A percentile compares a stretch with the other conserved stretches of the same genome.
phyloP scores from a whole-genome alignment of 2,329 filamentous ascomycete species.

The Mollisia scopiformis region DNA sequence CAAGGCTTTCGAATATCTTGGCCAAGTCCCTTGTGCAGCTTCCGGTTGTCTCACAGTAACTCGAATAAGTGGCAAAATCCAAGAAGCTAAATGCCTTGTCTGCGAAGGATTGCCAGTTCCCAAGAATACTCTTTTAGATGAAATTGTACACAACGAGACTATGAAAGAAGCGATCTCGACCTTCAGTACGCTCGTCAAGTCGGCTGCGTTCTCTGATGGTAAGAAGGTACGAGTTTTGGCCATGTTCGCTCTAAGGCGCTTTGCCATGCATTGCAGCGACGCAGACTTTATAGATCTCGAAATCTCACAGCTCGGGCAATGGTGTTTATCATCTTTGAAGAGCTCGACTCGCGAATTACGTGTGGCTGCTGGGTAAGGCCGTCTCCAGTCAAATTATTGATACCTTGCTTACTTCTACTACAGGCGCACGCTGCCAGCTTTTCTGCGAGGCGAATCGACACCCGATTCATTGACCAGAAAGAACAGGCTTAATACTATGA shows the following conservation, averaged over 20 bases:
- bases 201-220: slow-evolving; percentile 52
- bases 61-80: slow-evolving; percentile 33
- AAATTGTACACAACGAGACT: slow-evolving; percentile 20
- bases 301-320: slow-evolving; percentile 71
- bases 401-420: slow-evolving; percentile 22
- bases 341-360: slow-evolving; percentile 86
- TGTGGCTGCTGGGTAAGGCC: slow-evolving; percentile 69
- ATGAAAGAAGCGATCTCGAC: slow-evolving; percentile 46
- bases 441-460: slow-evolving; percentile 55
- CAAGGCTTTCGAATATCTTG: slow-evolving; percentile 56
- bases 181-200: slow-evolving; percentile 49
- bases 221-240: slow-evolving; percentile 68
- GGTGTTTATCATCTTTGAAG: slow-evolving; percentile 78
- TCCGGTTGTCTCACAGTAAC: slow-evolving; percentile 46
- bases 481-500: slow-evolving; percentile 72
- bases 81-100: slow-evolving; percentile 30
- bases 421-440: slow-evolving; percentile 67
- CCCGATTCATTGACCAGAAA: slow-evolving; percentile 38
- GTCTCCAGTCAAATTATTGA: slow-evolving; percentile 9
- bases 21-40: slow-evolving; percentile 58
- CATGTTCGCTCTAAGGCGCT: slow-evolving; percentile 71
- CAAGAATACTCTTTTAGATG: slow-evolving; percentile 14
- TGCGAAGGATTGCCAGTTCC: slow-evolving; percentile 32
- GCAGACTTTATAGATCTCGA: slow-evolving; percentile 66
- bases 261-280: slow-evolving; percentile 68